Evolutionary conservation across 2,329 filamentous ascomycete genomes (phyloP).

Genomic region (Cryoendolithus antarcticus): DNA sequence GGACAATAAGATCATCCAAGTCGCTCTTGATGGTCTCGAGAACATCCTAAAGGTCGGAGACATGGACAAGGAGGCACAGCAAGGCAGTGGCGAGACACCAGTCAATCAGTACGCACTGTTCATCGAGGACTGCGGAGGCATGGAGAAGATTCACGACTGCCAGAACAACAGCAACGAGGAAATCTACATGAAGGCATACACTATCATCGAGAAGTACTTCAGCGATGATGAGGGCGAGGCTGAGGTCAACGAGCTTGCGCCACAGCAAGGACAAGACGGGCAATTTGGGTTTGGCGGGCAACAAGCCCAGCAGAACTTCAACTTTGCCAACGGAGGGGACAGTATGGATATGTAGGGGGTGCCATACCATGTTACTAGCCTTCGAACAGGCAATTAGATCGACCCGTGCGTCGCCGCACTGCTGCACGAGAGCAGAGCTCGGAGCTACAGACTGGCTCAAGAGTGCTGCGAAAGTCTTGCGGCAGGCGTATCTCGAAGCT

Average conservation of each 20-base stretch:
- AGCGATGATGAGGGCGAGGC: constrained; percentile 85
- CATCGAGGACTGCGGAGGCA: constrained; percentile 96
- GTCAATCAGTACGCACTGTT: constrained; percentile 97
- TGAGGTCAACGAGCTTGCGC: constrained; percentile 71
- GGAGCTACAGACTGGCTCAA: constrained; percentile 1
- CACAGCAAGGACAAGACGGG: constrained; percentile 58
- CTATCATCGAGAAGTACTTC: constrained; percentile 99
- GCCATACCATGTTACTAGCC: background rate
- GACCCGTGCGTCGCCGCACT: constrained; percentile 1
- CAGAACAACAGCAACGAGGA: constrained; percentile 99
- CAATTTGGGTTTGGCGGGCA: constrained; percentile 67
- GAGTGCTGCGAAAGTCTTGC: background rate
- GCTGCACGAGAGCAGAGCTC: constrained; percentile 2
- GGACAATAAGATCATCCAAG: constrained; percentile 99
- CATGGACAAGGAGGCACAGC: constrained; percentile 86
- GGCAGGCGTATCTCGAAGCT: background rate
- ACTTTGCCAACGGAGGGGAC: constrained; percentile 71
- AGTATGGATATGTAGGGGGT: constrained; percentile 51
- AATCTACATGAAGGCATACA: constrained; percentile 99
- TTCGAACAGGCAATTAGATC: background rate
- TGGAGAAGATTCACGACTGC: constrained; percentile 99
- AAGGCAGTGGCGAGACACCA: constrained; percentile 55
- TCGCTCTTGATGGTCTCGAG: constrained; percentile 92
- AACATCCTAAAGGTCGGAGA: constrained; percentile 99
- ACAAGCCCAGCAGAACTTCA: constrained; percentile 73